Evolutionary conservation across 2,329 filamentous ascomycete genomes (phyloP), one percentile per base, ranked within the genome.

Genomic region (Venturia nashicola): DNA sequence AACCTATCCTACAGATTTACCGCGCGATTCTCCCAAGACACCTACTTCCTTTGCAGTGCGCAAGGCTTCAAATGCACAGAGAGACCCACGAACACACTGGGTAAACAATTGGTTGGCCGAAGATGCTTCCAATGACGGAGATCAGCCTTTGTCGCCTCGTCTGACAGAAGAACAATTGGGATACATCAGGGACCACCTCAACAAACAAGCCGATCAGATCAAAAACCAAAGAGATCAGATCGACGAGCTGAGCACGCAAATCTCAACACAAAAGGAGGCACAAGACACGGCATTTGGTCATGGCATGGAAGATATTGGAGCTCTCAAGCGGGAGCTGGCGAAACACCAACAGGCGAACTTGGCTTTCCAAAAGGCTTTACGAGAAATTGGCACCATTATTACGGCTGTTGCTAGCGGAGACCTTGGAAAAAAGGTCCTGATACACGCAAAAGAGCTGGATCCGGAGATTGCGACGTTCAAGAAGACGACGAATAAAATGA

Each of bases 301-400:
- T 67, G 87, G 77, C 51, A 76, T 96, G 62, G 91, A 96, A 75
- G 91, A 94, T 69, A 93, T 97, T 67, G 88, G 90, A 63, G 87
- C 90, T 43, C 82, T 97, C 48, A 93, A 97, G 78, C 86, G 93
- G 65, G 94, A 99, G 76, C 82, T 99, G 65, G 91, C 89, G 80
- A 97, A 97, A 77, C 92, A 97, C 72, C 92, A 96, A 74, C 94
- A 97, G 77, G 94, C 95, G 72, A 99, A 99, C 76, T 87, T 96
- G 76, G 95, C 94, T 70, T 99, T 97, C 83, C 92, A 97, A 74
- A 97, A 97, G 76, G 94, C 94, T 12, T 79, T 99, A 42, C 86
- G 92, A 68, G 94, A 99, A 75, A 97, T 99, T 69, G 94, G 94
- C 70, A 94, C 93, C 73, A 97, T 99, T 70, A 90, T 97, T 71